Evolutionary conservation across 768 basidiomycete species (phyloP).

Genomic region (Ramaria sp.): DNA sequence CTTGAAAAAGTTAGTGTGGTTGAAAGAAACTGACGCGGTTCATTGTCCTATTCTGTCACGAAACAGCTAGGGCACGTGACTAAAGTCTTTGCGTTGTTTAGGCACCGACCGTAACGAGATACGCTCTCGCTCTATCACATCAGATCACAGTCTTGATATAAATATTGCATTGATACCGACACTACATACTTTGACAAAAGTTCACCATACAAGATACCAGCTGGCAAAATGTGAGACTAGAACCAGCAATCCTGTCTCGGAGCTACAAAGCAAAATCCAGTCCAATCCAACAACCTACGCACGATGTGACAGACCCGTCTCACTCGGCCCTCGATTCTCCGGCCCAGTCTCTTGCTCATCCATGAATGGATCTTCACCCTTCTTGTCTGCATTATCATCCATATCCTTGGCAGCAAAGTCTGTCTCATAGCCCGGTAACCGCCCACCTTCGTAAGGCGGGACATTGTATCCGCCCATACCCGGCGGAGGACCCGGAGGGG

Average conservation of each 20-base stretch:
- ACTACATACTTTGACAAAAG: no score
- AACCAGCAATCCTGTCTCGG: neutral
- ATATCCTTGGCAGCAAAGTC: neutral
- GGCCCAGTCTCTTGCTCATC: neutral
- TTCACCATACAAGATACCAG: no score
- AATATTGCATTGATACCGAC: no score
- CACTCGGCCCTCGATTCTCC: neutral
- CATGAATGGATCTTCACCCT: constrained; percentile 1
- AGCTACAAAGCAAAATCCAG: neutral
- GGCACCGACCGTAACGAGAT: no score
- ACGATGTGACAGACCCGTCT: neutral
- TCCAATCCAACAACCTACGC: neutral
- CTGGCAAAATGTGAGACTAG: no score
- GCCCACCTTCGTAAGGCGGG: constrained; percentile 6
- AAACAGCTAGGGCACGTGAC: no score
- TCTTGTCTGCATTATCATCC: neutral
- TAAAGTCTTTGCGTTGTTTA: no score
- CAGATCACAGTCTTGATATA: no score
- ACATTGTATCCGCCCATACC: neutral
- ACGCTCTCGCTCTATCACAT: no score
- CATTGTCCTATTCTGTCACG: no score
- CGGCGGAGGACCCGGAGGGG: constrained; percentile 6
- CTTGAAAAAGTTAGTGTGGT: no score
- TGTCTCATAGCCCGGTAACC: constrained; percentile 1
- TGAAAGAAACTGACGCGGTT: no score